Evolutionary conservation across 1,284 basidiomycete genomes (phyloP), one percentile per base, ranked within the genome.

Genomic region (Malassezia cuniculi): DNA sequence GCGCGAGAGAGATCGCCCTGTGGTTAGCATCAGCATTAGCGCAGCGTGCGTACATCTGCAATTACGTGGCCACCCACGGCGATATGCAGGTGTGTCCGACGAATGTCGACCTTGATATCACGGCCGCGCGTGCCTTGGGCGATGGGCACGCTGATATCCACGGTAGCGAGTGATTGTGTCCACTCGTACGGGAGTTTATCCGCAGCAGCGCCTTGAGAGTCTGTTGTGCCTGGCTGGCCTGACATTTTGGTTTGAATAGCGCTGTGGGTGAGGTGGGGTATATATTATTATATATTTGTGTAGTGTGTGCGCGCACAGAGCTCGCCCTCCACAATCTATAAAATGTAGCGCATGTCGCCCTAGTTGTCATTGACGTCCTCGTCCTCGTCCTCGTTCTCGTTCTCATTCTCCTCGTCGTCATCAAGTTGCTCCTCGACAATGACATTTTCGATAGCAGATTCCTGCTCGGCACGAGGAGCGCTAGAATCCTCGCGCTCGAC

Each of bases 1-100:
- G 89, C 85, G 56, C 82, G 81, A 69, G 84, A 87, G 18, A 99
- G 74, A 47, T 90, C 81, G n/a, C 93, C 93, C 20, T 78, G 75
- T 65, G 9, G 11, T 33, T 3, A 34, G 32, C 12, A 12, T 36
- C n/a, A n/a, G n/a, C n/a, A n/a, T n/a, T n/a, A n/a, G n/a, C n/a
- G n/a, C n/a, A n/a, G n/a, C n/a, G 17, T 3, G 49, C 48, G 5
- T 19, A 46, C 48, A 22, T 54, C 49, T 9, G 56, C 34, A 59
- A 95, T 85, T 18, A 79, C 76, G 19, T 81, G 73, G 15, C 82
- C 82, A 69, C 93, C 95, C 36, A 94, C 69, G 5, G 79, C 82
- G 4, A 93, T 79, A 52, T 75, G 80, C 42, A 99, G 74, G 53
- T 77, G 81, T 68, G 78, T 81, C 72, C 82, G 85, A 67, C 78